A percentile compares a stretch with the other conserved stretches of the same genome.
phyloP scores from a whole-genome alignment of 139 green algal species.

The Mychonastes homosphaera region DNA sequence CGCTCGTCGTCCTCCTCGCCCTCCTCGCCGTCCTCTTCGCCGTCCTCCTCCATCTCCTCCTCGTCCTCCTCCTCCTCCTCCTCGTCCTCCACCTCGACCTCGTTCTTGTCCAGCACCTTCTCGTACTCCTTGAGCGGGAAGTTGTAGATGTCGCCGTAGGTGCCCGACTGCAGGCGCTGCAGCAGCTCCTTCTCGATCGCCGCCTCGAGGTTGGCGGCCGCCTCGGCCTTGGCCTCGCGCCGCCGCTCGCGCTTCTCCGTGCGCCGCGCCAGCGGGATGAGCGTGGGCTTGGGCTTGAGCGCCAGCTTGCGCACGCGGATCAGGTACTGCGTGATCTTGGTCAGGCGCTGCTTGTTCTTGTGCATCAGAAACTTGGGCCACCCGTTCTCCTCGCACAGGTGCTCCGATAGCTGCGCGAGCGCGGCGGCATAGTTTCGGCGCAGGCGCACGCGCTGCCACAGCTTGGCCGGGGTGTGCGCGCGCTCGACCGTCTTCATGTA shows the following conservation, averaged over 20 bases:
- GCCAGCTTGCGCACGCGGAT: slow-evolving; percentile 89
- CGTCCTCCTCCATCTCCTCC: slow-evolving; percentile 60
- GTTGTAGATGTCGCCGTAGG: slow-evolving; percentile 99
- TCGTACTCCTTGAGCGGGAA: slow-evolving; percentile 88
- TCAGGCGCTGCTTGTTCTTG: slow-evolving; percentile 99
- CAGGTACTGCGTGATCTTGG: slow-evolving; percentile 99
- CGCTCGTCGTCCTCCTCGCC: slow-evolving; percentile 16
- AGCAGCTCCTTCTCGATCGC: slow-evolving; percentile 88
- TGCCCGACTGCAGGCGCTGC: slow-evolving; percentile 83
- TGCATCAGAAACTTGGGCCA: slow-evolving; percentile 98
- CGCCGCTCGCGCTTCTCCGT: slow-evolving; percentile 61
- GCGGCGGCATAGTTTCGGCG: slow-evolving; percentile 68
- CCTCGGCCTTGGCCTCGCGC: slow-evolving; percentile 83
- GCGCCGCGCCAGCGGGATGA: slow-evolving; percentile 26
- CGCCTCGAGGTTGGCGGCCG: slow-evolving; percentile 78
- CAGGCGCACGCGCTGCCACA: slow-evolving; percentile 92
- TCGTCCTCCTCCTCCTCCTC: slow-evolving; percentile 29
- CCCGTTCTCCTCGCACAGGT: slow-evolving; percentile 52
- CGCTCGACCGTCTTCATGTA: slow-evolving; percentile 97
- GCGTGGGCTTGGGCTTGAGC: slow-evolving; percentile 62
- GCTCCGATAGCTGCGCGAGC: slow-evolving; percentile 26
- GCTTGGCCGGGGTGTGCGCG: slow-evolving; percentile 83
- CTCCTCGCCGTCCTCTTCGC: slow-evolving; percentile 64
- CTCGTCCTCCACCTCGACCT: slow-evolving; percentile 41
- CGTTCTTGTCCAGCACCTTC: slow-evolving; percentile 35